phyloP scores from a whole-genome alignment of 2,329 filamentous ascomycete genomes.

The Apiospora sp. region DNA sequence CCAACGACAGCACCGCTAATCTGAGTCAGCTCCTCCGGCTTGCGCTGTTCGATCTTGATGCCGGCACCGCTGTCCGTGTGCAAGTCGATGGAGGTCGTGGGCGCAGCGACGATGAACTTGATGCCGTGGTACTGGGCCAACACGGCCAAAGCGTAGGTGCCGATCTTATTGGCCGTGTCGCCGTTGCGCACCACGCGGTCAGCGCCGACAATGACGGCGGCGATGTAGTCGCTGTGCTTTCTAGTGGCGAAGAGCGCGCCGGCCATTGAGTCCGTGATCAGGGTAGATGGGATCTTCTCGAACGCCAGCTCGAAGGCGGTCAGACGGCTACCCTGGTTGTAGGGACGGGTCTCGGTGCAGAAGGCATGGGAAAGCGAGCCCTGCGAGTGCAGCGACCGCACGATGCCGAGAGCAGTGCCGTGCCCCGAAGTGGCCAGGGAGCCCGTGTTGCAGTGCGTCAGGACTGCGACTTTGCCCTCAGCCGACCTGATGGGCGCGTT shows the following conservation, averaged over 20 bases:
- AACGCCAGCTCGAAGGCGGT: constrained; percentile 97
- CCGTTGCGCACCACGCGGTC: constrained; percentile 96
- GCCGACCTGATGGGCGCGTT: constrained; percentile 58
- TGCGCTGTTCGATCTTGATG: constrained; percentile 91
- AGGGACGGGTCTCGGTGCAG: constrained; percentile 96
- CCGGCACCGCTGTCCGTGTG: constrained; percentile 77
- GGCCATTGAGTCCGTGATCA: constrained; percentile 97
- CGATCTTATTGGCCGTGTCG: constrained; percentile 98
- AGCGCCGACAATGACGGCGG: constrained; percentile 90
- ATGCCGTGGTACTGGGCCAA: constrained; percentile 86
- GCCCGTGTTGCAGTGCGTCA: constrained; percentile 98
- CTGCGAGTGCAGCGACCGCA: constrained; percentile 78
- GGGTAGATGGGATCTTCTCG: constrained; percentile 87
- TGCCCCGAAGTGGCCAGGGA: constrained; percentile 98
- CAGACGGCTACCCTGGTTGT: constrained; percentile 95
- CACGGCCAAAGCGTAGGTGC: constrained; percentile 93
- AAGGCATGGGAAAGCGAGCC: constrained; percentile 81
- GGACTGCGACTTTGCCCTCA: constrained; percentile 72
- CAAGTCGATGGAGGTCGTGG: constrained; percentile 92
- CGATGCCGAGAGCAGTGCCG: constrained; percentile 92
- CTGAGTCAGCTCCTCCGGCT: constrained; percentile 81
- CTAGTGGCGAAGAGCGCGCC: constrained; percentile 77
- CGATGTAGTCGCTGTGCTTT: constrained; percentile 71
- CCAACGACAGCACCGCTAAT: constrained; percentile 79
- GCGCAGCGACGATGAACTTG: constrained; percentile 94